Conservation (phyloP, 768 basidiomycete genomes). For the Russula earlei region DNA sequence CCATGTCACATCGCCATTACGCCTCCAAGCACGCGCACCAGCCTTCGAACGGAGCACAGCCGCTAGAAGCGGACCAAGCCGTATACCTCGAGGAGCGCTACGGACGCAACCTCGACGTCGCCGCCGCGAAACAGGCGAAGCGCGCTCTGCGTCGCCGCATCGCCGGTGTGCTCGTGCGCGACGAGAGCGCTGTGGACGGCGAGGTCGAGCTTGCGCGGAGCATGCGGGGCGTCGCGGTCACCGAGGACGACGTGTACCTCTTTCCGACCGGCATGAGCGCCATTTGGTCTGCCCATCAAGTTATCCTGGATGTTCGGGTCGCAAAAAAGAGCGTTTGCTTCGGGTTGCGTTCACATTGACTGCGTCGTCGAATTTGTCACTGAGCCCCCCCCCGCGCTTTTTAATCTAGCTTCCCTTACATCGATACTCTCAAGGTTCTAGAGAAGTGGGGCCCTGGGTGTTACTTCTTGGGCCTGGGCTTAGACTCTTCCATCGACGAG, state of each 20-base stretch:
- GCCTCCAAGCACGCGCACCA: constrained; percentile 29
- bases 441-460: constrained; percentile 96
- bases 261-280: constrained; percentile 88
- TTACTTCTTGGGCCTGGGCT: constrained; percentile 77
- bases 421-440: constrained; percentile 87
- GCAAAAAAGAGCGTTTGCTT: constrained; percentile 84
- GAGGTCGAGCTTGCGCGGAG: constrained; percentile 50
- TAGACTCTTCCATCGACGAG: constrained; percentile 63
- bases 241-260: constrained; percentile 83
- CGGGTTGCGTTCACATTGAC: constrained; percentile 50
- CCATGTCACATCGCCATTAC: constrained; percentile 48
- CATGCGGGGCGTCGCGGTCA: constrained; percentile 59
- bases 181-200: constrained; percentile 35
- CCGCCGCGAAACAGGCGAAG: constrained; percentile 72
- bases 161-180: constrained; percentile 71
- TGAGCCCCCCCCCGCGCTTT: too few species aligned
- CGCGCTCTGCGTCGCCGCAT: constrained; percentile 80
- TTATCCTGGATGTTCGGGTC: constrained; percentile 45
- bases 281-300: constrained; percentile 84
- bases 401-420: constrained; percentile 75
- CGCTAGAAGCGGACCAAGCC: constrained; percentile 50
- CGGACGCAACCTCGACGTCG: constrained; percentile 76
- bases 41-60: neutral
- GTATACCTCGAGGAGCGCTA: constrained; percentile 91
- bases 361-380: neutral